Conservation (phyloP, 108 stramenopile species). For the Stephanodiscus triporus region DNA sequence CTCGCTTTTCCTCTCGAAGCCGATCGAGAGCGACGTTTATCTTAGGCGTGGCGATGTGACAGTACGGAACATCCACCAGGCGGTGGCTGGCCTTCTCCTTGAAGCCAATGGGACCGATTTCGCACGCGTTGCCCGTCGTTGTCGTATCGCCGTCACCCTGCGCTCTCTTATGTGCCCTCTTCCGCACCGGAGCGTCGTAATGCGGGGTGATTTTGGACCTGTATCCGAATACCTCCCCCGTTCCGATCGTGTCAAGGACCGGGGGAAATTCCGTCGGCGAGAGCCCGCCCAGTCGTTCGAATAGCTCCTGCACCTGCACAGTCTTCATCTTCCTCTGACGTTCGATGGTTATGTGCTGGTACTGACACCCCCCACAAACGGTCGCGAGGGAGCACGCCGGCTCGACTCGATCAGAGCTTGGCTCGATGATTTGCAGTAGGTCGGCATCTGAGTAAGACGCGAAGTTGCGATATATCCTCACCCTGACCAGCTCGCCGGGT, state of each 20-base stretch:
- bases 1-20: constrained; percentile 57
- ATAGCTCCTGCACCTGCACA: constrained; percentile 81
- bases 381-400: constrained; percentile 84
- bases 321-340: constrained; percentile 93
- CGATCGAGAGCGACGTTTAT: constrained; percentile 82
- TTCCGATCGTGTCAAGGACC: constrained; percentile 76
- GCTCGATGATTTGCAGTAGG: constrained; percentile 75
- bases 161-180: constrained; percentile 29
- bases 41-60: constrained; percentile 92
- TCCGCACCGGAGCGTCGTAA: constrained; percentile 84
- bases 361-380: constrained; percentile 97
- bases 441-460: constrained; percentile 90
- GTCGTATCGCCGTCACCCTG: background rate
- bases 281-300: constrained; percentile 72
- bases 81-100: constrained; percentile 73
- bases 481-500: constrained; percentile 84
- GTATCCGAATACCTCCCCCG: constrained; percentile 89
- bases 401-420: constrained; percentile 77
- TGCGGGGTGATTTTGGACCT: constrained; percentile 97
- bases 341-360: constrained; percentile 92
- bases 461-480: constrained; percentile 88
- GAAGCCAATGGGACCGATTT: constrained; percentile 83
- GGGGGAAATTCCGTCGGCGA: constrained; percentile 40
- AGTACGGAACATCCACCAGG: constrained; percentile 89
- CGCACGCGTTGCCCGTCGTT: constrained; percentile 9